A percentile compares a stretch with the other conserved stretches of the same genome.
Evolutionary conservation across 2,329 filamentous ascomycete species (phyloP).

Genomic region (Colletotrichum tamarilloi): DNA sequence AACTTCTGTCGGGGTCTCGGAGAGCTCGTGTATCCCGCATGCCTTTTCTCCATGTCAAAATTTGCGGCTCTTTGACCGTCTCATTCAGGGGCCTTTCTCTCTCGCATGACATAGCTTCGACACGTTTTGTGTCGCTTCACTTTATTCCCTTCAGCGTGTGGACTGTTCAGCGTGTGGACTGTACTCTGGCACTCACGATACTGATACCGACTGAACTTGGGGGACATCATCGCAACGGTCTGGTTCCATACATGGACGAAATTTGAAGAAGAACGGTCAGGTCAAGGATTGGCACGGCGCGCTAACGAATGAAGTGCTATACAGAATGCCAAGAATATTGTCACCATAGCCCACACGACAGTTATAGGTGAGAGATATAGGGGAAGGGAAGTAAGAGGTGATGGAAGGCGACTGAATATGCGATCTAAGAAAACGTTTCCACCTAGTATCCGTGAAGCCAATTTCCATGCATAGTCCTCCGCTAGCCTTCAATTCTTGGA

Average conservation of each 20-base stretch:
- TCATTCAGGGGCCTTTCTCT: neutral
- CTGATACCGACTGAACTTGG: neutral
- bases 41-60: neutral
- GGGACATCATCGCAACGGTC: neutral
- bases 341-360: conserved; percentile 1
- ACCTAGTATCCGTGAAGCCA: conserved; percentile 18
- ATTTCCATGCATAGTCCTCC: conserved; percentile 23
- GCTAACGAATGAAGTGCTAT: conserved; percentile 4
- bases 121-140: conserved; percentile 8
- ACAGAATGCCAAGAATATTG: neutral
- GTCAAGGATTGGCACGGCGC: neutral
- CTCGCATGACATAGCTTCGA: neutral
- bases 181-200: neutral
- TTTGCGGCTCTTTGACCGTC: conserved; percentile 24
- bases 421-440: conserved; percentile 28
- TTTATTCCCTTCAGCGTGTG: neutral
- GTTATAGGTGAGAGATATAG: neutral
- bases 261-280: neutral
- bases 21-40: conserved; percentile 15
- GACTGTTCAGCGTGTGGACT: neutral
- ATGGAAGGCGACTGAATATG: conserved; percentile 17
- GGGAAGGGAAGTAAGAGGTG: neutral
- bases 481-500: conserved; percentile 31
- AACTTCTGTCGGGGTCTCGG: conserved; percentile 17
- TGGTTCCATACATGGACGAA: neutral